A percentile compares a stretch with the other conserved stretches of the same genome.
Conservation (phyloP, 1,284 basidiomycete genomes). For the Heterobasidion parviporum region DNA sequence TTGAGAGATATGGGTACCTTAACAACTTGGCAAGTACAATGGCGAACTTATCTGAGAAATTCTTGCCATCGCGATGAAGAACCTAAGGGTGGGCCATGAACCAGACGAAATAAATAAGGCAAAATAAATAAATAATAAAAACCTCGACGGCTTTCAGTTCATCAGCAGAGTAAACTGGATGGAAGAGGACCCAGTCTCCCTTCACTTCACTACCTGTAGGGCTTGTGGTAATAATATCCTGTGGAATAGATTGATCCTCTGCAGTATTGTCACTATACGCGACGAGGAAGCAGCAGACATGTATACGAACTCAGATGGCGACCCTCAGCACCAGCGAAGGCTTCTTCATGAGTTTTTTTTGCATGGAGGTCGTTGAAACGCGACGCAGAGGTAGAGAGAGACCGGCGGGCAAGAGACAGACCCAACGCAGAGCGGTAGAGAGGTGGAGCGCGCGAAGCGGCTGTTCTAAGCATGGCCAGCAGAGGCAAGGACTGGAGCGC, state of each 20-base stretch:
- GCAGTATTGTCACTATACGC: neutral
- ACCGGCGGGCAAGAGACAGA: neutral
- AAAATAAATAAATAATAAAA: constrained; percentile 10
- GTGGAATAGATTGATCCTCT: neutral
- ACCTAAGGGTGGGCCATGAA: constrained; percentile 36
- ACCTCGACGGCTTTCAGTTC: constrained; percentile 78
- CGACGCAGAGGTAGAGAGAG: neutral
- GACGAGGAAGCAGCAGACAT: neutral
- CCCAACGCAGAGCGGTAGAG: neutral
- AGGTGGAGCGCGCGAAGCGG: too few relatives aligned
- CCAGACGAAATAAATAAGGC: neutral
- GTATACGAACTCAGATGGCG: constrained; percentile 22
- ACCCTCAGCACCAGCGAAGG: constrained; percentile 19
- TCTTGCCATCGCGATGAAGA: constrained; percentile 60
- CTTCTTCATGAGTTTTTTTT: neutral
- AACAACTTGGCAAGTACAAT: constrained; percentile 50
- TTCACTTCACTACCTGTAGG: neutral
- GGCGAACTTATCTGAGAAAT: constrained; percentile 68
- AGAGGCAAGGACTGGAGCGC: neutral
- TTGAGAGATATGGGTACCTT: constrained; percentile 26
- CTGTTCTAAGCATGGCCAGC: neutral
- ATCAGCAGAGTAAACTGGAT: constrained; percentile 70
- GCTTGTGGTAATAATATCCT: neutral
- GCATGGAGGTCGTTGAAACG: neutral
- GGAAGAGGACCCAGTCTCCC: constrained; percentile 79